Base-by-base conservation (phyloP, 2,329 filamentous ascomycete species). In the Colletotrichum incanum region DNA sequence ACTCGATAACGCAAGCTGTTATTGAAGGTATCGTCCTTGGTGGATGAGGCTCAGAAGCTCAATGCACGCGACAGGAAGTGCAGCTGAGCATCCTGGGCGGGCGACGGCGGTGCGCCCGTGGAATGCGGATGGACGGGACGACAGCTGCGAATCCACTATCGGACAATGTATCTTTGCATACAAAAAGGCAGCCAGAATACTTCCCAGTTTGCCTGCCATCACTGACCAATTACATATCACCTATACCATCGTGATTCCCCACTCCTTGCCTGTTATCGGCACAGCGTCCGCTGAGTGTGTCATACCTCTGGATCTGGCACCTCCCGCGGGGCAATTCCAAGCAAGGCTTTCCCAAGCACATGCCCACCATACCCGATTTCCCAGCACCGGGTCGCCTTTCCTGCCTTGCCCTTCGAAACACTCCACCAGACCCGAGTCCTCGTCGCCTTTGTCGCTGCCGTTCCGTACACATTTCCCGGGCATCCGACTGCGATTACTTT, bases 301-400 rank as follows among this genome's bases (percentile, higher is more conserved):
- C 67, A 62, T 67, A 31, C 26, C 5, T 18, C 2, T 18, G 60
- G n/a, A 6, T 28, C 63, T 64, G 52, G 65, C 58, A 47, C 54
- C 52, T 65, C 31, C 65, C 70, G 70, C 70, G 70, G 70, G 70
- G 70, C 70, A 72, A 49, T 60, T 47, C 50, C 41, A 43, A 58
- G 41, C 39, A 68, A 72, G 65, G 59, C 69, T 69, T 68, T 64
- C 69, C 54, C 59, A 64, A 69, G 65, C 59, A 72, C 54, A 72
- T 65, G 65, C 69, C 65, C 69, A 60, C 59, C 65, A 58, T 54
- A 54, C 59, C 37, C 50, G 50, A 50, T 37, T 37, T 55, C 31
- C 23, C n/a, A 50, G 50, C 52, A 37, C 20, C 20, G 52, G 52
- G 20, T 55, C 31, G 31, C 31, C 26, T 45, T 65, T 50, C 41